phyloP scores from a whole-genome alignment of 2,329 filamentous ascomycete genomes.

The Mollisia scopiformis region DNA sequence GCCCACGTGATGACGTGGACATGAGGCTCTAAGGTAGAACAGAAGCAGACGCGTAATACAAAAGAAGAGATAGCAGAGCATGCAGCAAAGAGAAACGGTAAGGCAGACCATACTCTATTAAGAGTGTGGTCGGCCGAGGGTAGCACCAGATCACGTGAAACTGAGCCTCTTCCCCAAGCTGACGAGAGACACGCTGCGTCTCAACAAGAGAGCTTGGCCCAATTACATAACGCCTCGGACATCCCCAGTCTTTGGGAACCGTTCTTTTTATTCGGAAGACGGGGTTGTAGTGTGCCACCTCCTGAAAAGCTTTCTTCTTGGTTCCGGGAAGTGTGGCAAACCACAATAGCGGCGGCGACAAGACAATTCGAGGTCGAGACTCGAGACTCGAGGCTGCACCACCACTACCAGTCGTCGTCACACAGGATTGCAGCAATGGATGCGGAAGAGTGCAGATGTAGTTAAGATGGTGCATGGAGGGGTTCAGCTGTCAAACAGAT shows the following conservation, averaged over 20 bases:
- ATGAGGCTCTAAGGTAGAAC: background rate
- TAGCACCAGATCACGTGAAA: background rate
- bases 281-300: background rate
- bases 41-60: background rate
- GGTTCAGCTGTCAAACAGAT: background rate
- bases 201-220: background rate
- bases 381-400: background rate
- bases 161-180: background rate
- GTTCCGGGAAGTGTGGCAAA: background rate
- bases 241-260: background rate
- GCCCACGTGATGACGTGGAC: background rate
- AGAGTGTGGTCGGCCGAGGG: background rate
- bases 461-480: too few relatives aligned
- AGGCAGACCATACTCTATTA: background rate
- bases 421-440: background rate
- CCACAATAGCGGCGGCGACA: background rate
- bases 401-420: background rate
- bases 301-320: background rate
- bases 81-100: background rate
- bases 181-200: background rate
- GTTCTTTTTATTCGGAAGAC: background rate
- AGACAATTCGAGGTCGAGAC: background rate
- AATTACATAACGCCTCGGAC: background rate
- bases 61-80: background rate
- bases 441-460: background rate